Percentiles rank a stretch among this genome's conserved stretches.
These are phyloP conservation scores for Dendrobium huoshanense DNA, from an alignment of 106 monocot species.

Conservation along the genomic window DNA sequence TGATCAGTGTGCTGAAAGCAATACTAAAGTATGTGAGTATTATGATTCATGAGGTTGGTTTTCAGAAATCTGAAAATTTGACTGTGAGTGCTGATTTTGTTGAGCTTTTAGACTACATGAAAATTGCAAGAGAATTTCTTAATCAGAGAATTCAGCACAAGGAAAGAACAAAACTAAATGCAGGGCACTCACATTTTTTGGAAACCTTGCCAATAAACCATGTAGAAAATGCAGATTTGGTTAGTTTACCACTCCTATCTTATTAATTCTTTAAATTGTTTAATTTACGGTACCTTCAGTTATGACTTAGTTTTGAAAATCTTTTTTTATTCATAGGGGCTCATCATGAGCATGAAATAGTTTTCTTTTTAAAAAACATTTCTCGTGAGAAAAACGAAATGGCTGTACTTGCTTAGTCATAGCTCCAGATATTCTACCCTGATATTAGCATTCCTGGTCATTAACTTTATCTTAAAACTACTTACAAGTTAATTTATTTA, in stretches of 20 bases:
- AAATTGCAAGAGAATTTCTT: slow-evolving; percentile 34
- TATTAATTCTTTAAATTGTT: background rate
- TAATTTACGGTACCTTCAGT: background rate
- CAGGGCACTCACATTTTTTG: background rate
- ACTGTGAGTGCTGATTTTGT: slow-evolving; percentile 18
- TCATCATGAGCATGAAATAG: background rate
- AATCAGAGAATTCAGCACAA: slow-evolving; percentile 10
- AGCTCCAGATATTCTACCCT: background rate
- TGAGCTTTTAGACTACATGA: slow-evolving; percentile 29
- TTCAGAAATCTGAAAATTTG: slow-evolving; percentile 12
- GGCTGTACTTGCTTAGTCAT: background rate
- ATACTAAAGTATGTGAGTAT: slow-evolving; percentile 31
- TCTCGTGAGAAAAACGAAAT: background rate
- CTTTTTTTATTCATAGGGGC: background rate
- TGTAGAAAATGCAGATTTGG: slow-evolving; percentile 8
- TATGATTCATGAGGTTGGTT: background rate
- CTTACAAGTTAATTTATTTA: background rate
- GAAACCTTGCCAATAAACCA: background rate
- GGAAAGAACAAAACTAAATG: slow-evolving; percentile 8
- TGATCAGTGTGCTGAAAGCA: slow-evolving; percentile 35
- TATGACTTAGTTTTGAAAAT: background rate
- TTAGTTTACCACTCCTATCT: slow-evolving; percentile 10
- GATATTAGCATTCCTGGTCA: background rate
- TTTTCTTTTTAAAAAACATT: background rate
- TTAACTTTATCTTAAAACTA: background rate